Conservation (phyloP, 495 filamentous ascomycete genomes). For the Podospora didyma region DNA sequence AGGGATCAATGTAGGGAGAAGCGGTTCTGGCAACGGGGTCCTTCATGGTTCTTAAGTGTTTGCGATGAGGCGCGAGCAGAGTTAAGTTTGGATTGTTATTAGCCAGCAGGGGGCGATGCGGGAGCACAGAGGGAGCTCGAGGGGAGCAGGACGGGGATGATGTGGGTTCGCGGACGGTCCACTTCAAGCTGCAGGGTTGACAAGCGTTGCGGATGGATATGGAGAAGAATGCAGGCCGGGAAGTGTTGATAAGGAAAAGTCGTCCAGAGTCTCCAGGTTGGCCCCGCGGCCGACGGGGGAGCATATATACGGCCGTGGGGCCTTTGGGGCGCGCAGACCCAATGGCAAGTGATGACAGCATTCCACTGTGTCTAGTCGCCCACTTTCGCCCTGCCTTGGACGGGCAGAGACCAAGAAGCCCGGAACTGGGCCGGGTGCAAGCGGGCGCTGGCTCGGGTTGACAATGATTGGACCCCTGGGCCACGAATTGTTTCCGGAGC, state of each 20-base stretch:
- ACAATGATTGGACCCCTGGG: conserved; percentile 23
- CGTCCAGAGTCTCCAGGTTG: conserved; percentile 8
- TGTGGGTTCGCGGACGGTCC: neutral
- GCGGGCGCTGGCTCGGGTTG: conserved; percentile 21
- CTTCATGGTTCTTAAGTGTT: conserved; percentile 45
- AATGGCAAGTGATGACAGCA: conserved; percentile 27
- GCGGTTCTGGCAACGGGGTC: conserved; percentile 44
- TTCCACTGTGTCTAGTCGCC: neutral
- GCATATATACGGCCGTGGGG: conserved; percentile 27
- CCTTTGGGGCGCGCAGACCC: conserved; percentile 8
- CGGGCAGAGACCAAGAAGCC: conserved; percentile 8
- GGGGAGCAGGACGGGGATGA: conserved; percentile 14
- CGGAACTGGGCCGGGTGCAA: conserved; percentile 21
- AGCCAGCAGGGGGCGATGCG: conserved; percentile 15
- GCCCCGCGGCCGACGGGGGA: conserved; percentile 24
- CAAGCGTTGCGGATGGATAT: neutral
- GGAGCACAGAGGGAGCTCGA: conserved; percentile 13
- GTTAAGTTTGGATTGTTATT: conserved; percentile 15
- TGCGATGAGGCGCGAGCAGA: conserved; percentile 10
- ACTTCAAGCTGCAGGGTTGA: neutral
- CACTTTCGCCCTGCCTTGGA: too few relatives aligned
- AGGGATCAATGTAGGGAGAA: conserved; percentile 48
- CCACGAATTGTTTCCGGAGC: conserved; percentile 39
- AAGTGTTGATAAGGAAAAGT: conserved; percentile 15
- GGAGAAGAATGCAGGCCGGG: neutral